A percentile compares a stretch with the other conserved stretches of the same genome.
phyloP scores from a whole-genome alignment of 2,329 filamentous ascomycete species.

The Aspergillus sp. region DNA sequence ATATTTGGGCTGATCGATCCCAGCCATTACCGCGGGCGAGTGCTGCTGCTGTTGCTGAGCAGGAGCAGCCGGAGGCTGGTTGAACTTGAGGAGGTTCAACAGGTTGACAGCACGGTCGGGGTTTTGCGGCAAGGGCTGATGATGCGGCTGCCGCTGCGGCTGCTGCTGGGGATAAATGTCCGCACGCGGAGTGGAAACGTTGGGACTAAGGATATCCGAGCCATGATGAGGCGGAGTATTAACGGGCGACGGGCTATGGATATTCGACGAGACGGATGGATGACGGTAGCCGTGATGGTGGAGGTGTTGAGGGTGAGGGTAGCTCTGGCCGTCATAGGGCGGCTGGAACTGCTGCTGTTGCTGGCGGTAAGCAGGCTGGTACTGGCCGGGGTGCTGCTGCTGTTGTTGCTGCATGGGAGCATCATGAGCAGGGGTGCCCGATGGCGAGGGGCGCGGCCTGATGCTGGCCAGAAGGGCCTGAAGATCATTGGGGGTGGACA shows the following conservation, averaged over 20 bases:
- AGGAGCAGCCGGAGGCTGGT: slow-evolving; percentile 44
- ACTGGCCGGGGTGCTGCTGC: slow-evolving; percentile 26
- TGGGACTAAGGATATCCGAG: slow-evolving; percentile 62
- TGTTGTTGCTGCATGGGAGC: slow-evolving; percentile 29
- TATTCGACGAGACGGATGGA: slow-evolving; percentile 59
- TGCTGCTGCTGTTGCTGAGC: slow-evolving; percentile 39
- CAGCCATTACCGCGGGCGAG: slow-evolving; percentile 29
- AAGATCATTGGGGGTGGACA: slow-evolving; percentile 50
- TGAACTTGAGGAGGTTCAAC: slow-evolving; percentile 67
- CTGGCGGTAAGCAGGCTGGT: slow-evolving; percentile 6
- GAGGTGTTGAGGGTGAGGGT: slow-evolving; percentile 24
- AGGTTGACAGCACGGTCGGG: slow-evolving; percentile 58
- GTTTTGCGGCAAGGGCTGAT: slow-evolving; percentile 41
- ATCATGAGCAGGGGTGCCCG: slow-evolving; percentile 34
- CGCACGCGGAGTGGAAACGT: slow-evolving; percentile 47
- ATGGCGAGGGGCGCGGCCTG: slow-evolving; percentile 42
- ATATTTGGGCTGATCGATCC: slow-evolving; percentile 31
- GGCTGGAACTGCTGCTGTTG: slow-evolving; percentile 6
- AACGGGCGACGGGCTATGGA: slow-evolving; percentile 57
- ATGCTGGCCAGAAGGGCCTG: slow-evolving; percentile 51
- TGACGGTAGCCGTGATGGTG: slow-evolving; percentile 51
- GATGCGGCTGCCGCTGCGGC: slow-evolving; percentile 36
- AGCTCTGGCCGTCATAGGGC: slow-evolving; percentile 21
- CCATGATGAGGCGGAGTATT: slow-evolving; percentile 58
- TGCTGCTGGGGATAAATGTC: slow-evolving; percentile 45